phyloP scores from a whole-genome alignment of 805 yeast genomes.

The Kodamaea jinghongensis region DNA sequence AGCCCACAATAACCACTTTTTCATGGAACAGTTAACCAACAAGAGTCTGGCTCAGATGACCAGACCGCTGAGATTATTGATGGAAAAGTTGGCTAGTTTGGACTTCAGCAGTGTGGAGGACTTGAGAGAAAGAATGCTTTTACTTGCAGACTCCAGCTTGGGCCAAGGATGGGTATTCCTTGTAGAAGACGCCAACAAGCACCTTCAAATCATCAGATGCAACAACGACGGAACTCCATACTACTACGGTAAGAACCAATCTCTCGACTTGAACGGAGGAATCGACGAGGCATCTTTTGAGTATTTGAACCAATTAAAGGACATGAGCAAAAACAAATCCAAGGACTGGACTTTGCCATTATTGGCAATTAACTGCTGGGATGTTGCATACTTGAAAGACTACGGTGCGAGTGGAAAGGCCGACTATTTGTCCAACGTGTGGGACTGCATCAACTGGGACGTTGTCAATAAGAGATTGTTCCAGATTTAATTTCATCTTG shows the following conservation, averaged over 20 bases:
- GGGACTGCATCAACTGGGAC: constrained; percentile 84
- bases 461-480: constrained; percentile 55
- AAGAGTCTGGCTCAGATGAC: constrained; percentile 30
- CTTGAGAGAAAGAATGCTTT: constrained; percentile 49
- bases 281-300: constrained; percentile 54
- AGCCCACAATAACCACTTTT: constrained; percentile 88
- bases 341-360: constrained; percentile 71
- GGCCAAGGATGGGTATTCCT: constrained; percentile 78
- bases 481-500: constrained; percentile 20
- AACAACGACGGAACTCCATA: constrained; percentile 81
- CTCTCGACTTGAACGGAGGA: constrained; percentile 73
- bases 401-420: constrained; percentile 77
- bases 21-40: constrained; percentile 60
- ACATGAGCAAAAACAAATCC: constrained; percentile 38
- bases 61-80: constrained; percentile 35
- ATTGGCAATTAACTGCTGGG: constrained; percentile 82
- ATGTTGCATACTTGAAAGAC: constrained; percentile 80
- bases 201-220: constrained; percentile 51
- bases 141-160: constrained; percentile 49
- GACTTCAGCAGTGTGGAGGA: constrained; percentile 44
- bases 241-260: constrained; percentile 64
- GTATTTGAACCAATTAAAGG: constrained; percentile 41
- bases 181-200: constrained; percentile 63
- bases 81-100: constrained; percentile 36
- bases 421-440: constrained; percentile 67